These are phyloP conservation scores for Plectosphaerella sp. DNA, from an alignment of 2,329 filamentous ascomycete genomes.

Conservation along the genomic window DNA sequence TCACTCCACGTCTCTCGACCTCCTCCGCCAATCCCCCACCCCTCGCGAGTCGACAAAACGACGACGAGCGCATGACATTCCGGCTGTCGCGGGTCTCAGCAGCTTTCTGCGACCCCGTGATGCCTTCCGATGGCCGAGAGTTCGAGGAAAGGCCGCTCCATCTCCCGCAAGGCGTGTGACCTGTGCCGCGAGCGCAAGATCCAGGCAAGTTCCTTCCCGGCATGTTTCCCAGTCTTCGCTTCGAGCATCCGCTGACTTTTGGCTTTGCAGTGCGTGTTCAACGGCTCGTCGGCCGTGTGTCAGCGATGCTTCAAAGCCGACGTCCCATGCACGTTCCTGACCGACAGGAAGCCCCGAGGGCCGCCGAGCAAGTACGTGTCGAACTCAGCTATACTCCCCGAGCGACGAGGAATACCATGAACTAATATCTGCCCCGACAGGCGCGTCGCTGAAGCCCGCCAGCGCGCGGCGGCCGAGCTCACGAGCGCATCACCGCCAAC, in stretches of 20 bases:
- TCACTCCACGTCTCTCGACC: too few relatives aligned
- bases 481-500: background rate
- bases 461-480: background rate
- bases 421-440: background rate
- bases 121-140: conserved; percentile 3
- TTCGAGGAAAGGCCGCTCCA: conserved; percentile 6
- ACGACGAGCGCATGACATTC: background rate
- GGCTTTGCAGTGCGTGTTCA: background rate
- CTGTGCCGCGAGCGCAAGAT: conserved; percentile 15
- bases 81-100: background rate
- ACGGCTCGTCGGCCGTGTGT: conserved; percentile 5
- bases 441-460: background rate
- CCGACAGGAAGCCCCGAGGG: conserved; percentile 14
- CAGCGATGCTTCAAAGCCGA: conserved; percentile 10
- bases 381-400: background rate
- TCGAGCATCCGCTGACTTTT: background rate
- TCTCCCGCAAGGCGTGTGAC: conserved; percentile 15
- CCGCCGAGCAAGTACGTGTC: conserved; percentile 13
- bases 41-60: too few relatives aligned
- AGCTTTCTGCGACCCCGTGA: background rate
- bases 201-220: background rate
- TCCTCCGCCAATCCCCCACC: too few relatives aligned
- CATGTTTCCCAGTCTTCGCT: too few relatives aligned
- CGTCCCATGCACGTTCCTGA: conserved; percentile 16
- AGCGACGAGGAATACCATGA: background rate